phyloP scores from a whole-genome alignment of 2,329 filamentous ascomycete genomes.

The Fusarium nisikadoi region DNA sequence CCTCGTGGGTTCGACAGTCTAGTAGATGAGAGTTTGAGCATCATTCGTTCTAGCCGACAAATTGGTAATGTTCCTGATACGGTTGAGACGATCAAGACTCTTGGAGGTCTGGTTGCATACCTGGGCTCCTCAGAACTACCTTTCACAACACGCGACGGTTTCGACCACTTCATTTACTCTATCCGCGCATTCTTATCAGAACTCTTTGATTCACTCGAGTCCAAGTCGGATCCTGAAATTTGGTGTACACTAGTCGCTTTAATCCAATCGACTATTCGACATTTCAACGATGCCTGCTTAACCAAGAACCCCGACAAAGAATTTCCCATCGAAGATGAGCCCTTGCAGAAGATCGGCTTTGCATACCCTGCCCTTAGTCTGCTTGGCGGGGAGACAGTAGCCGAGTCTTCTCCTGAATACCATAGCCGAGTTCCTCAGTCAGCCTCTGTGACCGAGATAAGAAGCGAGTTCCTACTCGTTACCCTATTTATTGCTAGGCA shows the following conservation, averaged over 20 bases:
- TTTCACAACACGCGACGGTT: slow-evolving; percentile 35
- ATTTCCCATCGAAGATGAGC: slow-evolving; percentile 23
- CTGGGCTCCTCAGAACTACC: slow-evolving; percentile 60
- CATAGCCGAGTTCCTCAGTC: slow-evolving; percentile 5
- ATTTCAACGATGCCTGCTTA: slow-evolving; percentile 56
- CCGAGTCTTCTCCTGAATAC: neutral
- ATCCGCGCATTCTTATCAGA: slow-evolving; percentile 50
- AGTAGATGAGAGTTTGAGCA: slow-evolving; percentile 42
- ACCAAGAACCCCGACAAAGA: slow-evolving; percentile 37
- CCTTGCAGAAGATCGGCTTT: slow-evolving; percentile 40
- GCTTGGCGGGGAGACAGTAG: slow-evolving; percentile 21
- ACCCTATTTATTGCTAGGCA: slow-evolving; percentile 51
- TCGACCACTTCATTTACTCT: slow-evolving; percentile 56
- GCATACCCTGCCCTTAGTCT: slow-evolving; percentile 46
- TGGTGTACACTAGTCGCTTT: slow-evolving; percentile 54
- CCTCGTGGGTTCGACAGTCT: slow-evolving; percentile 51
- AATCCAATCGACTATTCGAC: slow-evolving; percentile 49
- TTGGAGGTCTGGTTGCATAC: slow-evolving; percentile 59
- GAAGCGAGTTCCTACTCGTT: slow-evolving; percentile 54
- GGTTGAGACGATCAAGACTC: slow-evolving; percentile 46
- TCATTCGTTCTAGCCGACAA: slow-evolving; percentile 43
- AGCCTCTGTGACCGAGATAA: slow-evolving; percentile 44
- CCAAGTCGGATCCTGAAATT: slow-evolving; percentile 46
- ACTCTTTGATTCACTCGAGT: slow-evolving; percentile 51
- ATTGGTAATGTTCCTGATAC: slow-evolving; percentile 32